phyloP scores from a whole-genome alignment of 2,329 filamentous ascomycete genomes.

The Neodidymelliopsis sp. region DNA sequence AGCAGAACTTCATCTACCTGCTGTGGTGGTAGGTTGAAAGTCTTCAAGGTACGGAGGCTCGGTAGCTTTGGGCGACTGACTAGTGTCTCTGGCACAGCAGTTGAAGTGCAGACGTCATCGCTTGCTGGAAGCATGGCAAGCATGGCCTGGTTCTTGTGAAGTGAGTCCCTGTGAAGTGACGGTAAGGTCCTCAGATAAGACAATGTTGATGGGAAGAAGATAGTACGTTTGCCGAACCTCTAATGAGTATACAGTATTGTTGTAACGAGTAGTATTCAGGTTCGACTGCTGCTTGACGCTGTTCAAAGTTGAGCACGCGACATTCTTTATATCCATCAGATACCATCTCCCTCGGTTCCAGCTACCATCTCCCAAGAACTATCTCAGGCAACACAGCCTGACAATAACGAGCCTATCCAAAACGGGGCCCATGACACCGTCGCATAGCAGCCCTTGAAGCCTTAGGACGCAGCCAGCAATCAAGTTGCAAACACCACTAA shows the following conservation, averaged over 20 bases:
- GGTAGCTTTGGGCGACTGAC: constrained; percentile 23
- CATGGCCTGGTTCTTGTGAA: constrained; percentile 15
- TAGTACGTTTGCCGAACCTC: no score
- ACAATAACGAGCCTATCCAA: neutral
- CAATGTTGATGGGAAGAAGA: neutral
- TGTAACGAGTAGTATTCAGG: constrained; percentile 15
- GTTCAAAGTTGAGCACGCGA: constrained; percentile 16
- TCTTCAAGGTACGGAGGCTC: constrained; percentile 30
- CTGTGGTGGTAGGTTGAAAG: constrained; percentile 27
- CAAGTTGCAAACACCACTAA: constrained; percentile 9
- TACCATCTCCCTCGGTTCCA: neutral
- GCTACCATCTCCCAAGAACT: constrained; percentile 3
- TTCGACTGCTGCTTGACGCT: constrained; percentile 12
- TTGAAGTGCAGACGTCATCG: constrained; percentile 6
- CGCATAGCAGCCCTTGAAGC: constrained; percentile 16
- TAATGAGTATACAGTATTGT: neutral
- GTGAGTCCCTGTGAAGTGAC: no score
- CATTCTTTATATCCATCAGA: constrained; percentile 25
- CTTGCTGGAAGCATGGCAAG: constrained; percentile 20
- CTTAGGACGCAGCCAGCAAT: constrained; percentile 17
- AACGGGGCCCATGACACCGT: constrained; percentile 12
- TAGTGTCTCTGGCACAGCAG: constrained; percentile 9
- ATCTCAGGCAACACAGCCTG: constrained; percentile 19
- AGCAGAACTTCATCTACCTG: constrained; percentile 27
- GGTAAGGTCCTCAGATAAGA: neutral